Evolutionary conservation across 148 eudicot species (phyloP), one percentile per base, ranked within the genome.

Genomic region (Polygonum aviculare): DNA sequence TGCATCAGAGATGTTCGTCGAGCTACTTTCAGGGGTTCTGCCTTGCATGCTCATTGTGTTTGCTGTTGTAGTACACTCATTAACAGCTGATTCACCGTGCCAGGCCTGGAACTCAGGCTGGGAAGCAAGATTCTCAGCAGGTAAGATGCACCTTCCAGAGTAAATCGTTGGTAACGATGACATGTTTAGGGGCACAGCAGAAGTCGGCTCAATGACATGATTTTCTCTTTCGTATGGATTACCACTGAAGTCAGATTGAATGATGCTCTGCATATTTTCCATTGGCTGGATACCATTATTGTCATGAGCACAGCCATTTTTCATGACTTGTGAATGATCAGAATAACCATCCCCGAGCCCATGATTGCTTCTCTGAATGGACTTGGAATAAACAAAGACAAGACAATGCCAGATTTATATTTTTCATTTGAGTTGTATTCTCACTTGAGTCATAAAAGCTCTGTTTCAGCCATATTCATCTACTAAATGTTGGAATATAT

Each of bases 361-460:
- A 76, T 80, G 82, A 82, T 78, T 90, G 73, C 81, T 84, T 88
- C 88, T 88, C 98, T 94, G 88, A 48, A 71, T 31, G 39, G 18
- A 63, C 14, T 22, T 60, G 11, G 39, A 12, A 63, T 4, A 33
- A 33, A 63, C 39, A 33, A 33, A 6, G 63, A 14, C 14, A 63
- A 63, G 12, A 33, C 16, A 63, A 12, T 31, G 39, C 38, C 36
- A 63, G 69, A 12, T 63, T 63, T 31, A 63, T 7, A 63, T 4
- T 31, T 4, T 4, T 31, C 31, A 63, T 31, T 12, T 12, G 14
- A 4, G 67, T 60, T 35, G 26, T 22, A 7, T 60, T 12, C 69
- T 63, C 69, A 31, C 69, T 63, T 63, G 39, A 26, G 39, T 2
- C 16, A 31, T 5, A 33, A 31, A 31, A 12, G 69, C 39, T 12